Evolutionary conservation across 169 alveolate genomes (phyloP), one percentile per base, ranked within the genome.

Genomic region (Eimeria brunetti): DNA sequence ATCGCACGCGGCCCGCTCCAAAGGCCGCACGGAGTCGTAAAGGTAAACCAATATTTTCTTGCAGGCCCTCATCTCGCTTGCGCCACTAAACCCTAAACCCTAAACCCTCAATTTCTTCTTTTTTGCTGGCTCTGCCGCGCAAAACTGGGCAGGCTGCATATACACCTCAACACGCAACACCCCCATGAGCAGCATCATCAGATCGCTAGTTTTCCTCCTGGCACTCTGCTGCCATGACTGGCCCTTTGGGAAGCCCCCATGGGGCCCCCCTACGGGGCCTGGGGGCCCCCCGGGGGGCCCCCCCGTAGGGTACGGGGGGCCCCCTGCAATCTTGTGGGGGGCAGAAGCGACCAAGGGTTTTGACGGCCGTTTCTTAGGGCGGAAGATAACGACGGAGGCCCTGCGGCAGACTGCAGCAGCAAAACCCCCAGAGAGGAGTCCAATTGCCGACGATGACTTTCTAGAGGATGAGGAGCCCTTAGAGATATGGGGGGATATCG

Each of bases 401-500:
- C 67, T 81, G 53, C 38, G 71, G 51, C 89, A 81, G 56, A 49
- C 53, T 14, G n/a, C 73, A 36, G n/a, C 71, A 11, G 33, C 49
- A 8, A 11, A 49, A 9, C n/a, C 46, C 3, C 69, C 38, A n/a
- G 89, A 81, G 8, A 81, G 33, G 49, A 58, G 33, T n/a, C 73
- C 89, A 58, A 81, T 51, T 16, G 20, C 11, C 49, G 89, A 81
- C 24, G 89, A 81, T 81, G 89, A 81, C 18, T 53, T 81, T 24
- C 33, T 81, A 6, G 89, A 81, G 49, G 89, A 81, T 51, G 89
- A 81, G 46, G 89, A 53, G 27, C 89, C 89, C n/a, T 36, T 81
- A 20, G 89, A 81, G 71, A 81, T 81, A 36, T 81, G 89, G 89
- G 89, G 89, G 16, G 89, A 81, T 53, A 51, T 81, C 24, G 89